Conservation (phyloP, 306 rosid species). For the Gastrolobium bilobum region DNA sequence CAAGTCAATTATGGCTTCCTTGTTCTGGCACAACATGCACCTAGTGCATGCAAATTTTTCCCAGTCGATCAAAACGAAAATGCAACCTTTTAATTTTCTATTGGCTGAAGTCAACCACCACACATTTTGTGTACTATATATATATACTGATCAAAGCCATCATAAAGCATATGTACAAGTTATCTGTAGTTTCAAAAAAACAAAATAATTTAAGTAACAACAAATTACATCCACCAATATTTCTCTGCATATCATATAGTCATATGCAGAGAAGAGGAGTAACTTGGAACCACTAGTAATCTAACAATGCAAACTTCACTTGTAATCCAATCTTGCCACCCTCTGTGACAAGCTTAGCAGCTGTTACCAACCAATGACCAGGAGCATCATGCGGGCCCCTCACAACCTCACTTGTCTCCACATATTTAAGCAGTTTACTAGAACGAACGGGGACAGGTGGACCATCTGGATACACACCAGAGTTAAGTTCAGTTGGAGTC, state of each 20-base stretch:
- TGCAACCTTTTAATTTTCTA: constrained; percentile 17
- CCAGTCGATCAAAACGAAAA: neutral
- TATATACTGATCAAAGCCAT: constrained; percentile 39
- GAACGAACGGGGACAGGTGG: constrained; percentile 70
- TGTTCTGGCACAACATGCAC: neutral
- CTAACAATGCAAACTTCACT: constrained; percentile 88
- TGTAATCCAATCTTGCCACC: constrained; percentile 77
- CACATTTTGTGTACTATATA: constrained; percentile 26
- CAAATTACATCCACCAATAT: neutral
- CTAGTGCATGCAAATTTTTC: neutral
- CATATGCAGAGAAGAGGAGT: constrained; percentile 32
- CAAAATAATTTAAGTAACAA: constrained; percentile 33
- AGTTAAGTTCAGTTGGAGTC: constrained; percentile 68
- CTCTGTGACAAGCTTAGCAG: constrained; percentile 77
- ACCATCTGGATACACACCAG: constrained; percentile 81
- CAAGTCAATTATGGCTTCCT: neutral
- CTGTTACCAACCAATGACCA: constrained; percentile 86
- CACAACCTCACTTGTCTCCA: constrained; percentile 75
- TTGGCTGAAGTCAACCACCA: constrained; percentile 22
- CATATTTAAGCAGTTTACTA: constrained; percentile 68
- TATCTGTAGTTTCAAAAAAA: constrained; percentile 24
- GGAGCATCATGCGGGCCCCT: constrained; percentile 84
- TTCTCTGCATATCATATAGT: constrained; percentile 12
- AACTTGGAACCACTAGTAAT: constrained; percentile 58
- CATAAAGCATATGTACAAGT: constrained; percentile 24